Conservation (phyloP, 306 rosid genomes). For the Acacia acuminata region DNA sequence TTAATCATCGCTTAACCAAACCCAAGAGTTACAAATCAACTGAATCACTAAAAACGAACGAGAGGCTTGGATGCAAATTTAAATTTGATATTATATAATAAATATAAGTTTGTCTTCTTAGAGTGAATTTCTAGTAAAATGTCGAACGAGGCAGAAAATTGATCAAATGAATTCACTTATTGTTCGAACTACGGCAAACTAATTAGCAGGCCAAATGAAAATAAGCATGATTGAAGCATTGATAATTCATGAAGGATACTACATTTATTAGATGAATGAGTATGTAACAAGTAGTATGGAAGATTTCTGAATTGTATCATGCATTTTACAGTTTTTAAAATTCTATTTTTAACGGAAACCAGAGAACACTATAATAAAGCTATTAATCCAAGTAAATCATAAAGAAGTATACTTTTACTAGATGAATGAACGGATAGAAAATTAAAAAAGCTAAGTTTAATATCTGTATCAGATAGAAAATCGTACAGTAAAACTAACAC, state of each 20-base stretch:
- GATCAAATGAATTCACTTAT: not conserved
- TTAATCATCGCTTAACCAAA: slow-evolving; percentile 40
- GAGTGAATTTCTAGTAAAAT: not conserved
- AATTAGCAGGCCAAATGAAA: too few relatives aligned
- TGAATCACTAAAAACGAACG: not conserved
- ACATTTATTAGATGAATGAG: too few relatives aligned
- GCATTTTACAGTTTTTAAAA: too few relatives aligned
- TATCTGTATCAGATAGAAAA: too few relatives aligned
- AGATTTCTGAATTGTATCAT: too few relatives aligned
- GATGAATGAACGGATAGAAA: not conserved
- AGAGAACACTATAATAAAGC: too few relatives aligned
- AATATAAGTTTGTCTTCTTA: not conserved
- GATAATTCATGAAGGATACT: too few relatives aligned
- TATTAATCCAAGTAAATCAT: too few relatives aligned
- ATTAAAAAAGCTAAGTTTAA: not conserved
- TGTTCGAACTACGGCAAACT: not conserved
- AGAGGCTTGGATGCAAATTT: slow-evolving; percentile 4
- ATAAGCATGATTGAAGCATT: too few relatives aligned
- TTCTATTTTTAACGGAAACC: too few relatives aligned
- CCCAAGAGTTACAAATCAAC: slow-evolving; percentile 11
- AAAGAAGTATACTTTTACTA: too few relatives aligned
- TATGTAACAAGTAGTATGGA: too few relatives aligned
- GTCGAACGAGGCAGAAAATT: not conserved
- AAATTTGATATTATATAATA: not conserved
- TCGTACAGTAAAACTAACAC: not conserved